Percentiles rank a stretch among this genome's conserved stretches.
Evolutionary conservation across 139 green algal genomes (phyloP).

Genomic region (Raphidocelis subcapitata): DNA sequence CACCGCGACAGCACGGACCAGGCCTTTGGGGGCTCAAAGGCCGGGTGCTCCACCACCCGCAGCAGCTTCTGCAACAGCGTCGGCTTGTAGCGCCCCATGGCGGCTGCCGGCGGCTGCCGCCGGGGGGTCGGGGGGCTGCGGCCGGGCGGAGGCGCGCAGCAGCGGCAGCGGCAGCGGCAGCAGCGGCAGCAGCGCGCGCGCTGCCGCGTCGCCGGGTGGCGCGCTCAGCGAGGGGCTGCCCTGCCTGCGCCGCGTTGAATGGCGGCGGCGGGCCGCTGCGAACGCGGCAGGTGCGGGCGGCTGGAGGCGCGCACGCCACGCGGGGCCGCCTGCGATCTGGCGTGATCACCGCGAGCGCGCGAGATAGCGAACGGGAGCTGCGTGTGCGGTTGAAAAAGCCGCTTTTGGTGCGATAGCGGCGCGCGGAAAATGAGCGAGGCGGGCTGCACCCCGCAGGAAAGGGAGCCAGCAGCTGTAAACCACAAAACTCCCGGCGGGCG

Average conservation of each 20-base stretch:
- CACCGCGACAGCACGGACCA: conserved; percentile 18
- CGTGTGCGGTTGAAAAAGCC: too few relatives aligned
- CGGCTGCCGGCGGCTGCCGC: too few relatives aligned
- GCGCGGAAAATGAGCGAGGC: too few relatives aligned
- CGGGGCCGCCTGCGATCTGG: too few relatives aligned
- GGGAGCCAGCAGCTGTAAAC: too few relatives aligned
- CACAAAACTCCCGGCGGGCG: too few relatives aligned
- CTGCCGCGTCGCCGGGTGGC: neutral
- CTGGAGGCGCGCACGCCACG: too few relatives aligned
- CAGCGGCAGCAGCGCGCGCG: neutral
- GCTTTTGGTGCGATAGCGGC: too few relatives aligned
- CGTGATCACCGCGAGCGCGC: too few relatives aligned
- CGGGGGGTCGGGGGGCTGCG: neutral
- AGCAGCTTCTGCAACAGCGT: conserved; percentile 23
- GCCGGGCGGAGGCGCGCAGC: neutral
- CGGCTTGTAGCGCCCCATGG: conserved; percentile 15
- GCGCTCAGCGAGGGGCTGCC: neutral
- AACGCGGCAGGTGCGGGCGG: neutral
- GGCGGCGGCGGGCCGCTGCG: neutral
- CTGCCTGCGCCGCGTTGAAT: neutral
- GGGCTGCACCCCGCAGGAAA: too few relatives aligned
- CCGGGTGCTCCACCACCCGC: neutral
- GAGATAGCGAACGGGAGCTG: too few relatives aligned
- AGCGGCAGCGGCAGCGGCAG: neutral
- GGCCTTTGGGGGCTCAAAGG: conserved; percentile 13